Percentiles rank a stretch among this genome's conserved stretches.
Evolutionary conservation across 164 flowering plant genomes (phyloP).

Genomic region (Piper longum): DNA sequence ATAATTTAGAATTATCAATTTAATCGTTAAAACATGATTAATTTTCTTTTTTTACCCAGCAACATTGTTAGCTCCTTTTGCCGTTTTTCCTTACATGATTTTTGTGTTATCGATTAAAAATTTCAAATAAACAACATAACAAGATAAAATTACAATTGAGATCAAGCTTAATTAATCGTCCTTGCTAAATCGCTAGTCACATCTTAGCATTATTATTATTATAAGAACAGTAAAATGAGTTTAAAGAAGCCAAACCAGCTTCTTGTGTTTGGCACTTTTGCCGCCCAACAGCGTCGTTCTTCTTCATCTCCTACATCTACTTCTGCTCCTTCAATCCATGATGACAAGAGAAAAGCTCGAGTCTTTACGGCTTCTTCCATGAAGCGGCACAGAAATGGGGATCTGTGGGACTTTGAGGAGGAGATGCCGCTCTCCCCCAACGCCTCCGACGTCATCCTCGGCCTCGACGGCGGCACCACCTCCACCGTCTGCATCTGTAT

Average conservation of each 20-base stretch:
- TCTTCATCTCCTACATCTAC: background rate
- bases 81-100: too few relatives aligned
- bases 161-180: too few relatives aligned
- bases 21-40: too few relatives aligned
- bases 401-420: constrained; percentile 40
- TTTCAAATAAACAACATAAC: too few relatives aligned
- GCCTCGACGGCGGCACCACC: constrained; percentile 86
- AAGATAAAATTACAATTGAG: too few relatives aligned
- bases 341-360: background rate
- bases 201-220: too few relatives aligned
- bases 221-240: background rate
- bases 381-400: constrained; percentile 48
- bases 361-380: constrained; percentile 6
- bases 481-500: constrained; percentile 78
- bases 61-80: too few relatives aligned
- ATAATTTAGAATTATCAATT: too few relatives aligned
- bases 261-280: constrained; percentile 7
- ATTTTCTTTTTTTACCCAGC: too few relatives aligned
- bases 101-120: too few relatives aligned
- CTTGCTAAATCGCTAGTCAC: too few relatives aligned
- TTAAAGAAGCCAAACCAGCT: background rate
- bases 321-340: background rate
- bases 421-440: constrained; percentile 13
- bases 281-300: constrained; percentile 3
- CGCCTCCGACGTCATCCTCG: constrained; percentile 37